Conservation (phyloP, 2,329 filamentous ascomycete species). For the Verticillium alfalfae region DNA sequence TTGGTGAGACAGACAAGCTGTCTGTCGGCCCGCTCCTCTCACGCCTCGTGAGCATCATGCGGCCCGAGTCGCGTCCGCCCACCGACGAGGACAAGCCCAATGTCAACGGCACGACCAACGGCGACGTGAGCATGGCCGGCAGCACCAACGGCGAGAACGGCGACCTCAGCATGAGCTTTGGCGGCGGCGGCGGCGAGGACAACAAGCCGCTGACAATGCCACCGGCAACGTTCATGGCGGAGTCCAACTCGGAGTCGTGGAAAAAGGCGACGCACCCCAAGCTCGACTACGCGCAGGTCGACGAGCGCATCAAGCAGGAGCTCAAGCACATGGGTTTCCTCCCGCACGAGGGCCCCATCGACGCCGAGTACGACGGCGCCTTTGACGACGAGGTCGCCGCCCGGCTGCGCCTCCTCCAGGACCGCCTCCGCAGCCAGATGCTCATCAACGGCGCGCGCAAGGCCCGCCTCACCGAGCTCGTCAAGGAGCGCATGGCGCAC, state of each 20-base stretch:
- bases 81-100: slow-evolving; percentile 51
- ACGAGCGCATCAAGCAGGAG: slow-evolving; percentile 88
- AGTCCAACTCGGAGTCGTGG: slow-evolving; percentile 70
- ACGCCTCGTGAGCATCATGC: slow-evolving; percentile 73
- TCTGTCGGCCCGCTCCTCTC: slow-evolving; percentile 83
- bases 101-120: slow-evolving; percentile 44
- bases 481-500: slow-evolving; percentile 88
- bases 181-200: slow-evolving; percentile 12
- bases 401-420: slow-evolving; percentile 78
- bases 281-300: slow-evolving; percentile 79
- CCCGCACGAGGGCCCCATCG: slow-evolving; percentile 49
- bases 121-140: slow-evolving; percentile 48
- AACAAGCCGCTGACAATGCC: slow-evolving; percentile 39
- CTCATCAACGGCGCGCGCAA: slow-evolving; percentile 89
- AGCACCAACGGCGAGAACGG: slow-evolving; percentile 34
- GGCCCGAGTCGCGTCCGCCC: slow-evolving; percentile 63
- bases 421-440: slow-evolving; percentile 74
- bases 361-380: slow-evolving; percentile 69
- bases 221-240: slow-evolving; percentile 74
- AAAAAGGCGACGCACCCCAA: slow-evolving; percentile 71
- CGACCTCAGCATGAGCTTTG: slow-evolving; percentile 15
- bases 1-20: slow-evolving; percentile 83
- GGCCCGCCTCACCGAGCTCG: slow-evolving; percentile 76
- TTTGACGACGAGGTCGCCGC: slow-evolving; percentile 93
- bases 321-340: slow-evolving; percentile 87